Evolutionary conservation across 2,329 filamentous ascomycete species (phyloP).

Genomic region (Fusarium transvaalense): DNA sequence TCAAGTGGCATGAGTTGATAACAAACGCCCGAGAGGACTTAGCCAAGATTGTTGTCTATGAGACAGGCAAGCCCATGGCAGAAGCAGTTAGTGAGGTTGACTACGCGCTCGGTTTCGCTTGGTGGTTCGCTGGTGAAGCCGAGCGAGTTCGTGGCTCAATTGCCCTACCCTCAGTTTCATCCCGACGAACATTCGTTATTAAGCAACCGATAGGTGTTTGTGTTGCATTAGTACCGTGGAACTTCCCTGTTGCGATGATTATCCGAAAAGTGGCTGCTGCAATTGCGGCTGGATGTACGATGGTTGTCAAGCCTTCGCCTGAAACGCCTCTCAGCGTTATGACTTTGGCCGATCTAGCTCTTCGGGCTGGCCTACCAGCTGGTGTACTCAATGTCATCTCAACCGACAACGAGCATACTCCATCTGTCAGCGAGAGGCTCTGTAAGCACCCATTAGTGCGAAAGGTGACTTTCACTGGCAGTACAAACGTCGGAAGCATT

Average conservation of each 20-base stretch:
- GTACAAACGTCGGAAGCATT: slow-evolving; percentile 75
- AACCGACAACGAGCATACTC: slow-evolving; percentile 58
- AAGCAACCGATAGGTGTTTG: slow-evolving; percentile 62
- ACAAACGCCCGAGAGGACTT: no score
- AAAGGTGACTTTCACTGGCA: slow-evolving; percentile 83
- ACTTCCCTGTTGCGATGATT: slow-evolving; percentile 70
- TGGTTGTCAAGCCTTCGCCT: slow-evolving; percentile 78
- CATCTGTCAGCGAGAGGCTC: slow-evolving; percentile 58
- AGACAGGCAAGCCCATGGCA: slow-evolving; percentile 60
- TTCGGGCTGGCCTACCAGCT: slow-evolving; percentile 78
- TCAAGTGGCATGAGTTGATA: no score
- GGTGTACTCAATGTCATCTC: slow-evolving; percentile 72
- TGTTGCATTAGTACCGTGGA: slow-evolving; percentile 60
- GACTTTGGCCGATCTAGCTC: slow-evolving; percentile 71
- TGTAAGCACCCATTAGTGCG: slow-evolving; percentile 59
- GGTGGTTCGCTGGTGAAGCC: slow-evolving; percentile 69
- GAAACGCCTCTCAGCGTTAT: slow-evolving; percentile 80
- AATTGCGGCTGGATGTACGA: slow-evolving; percentile 79
- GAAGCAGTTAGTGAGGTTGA: slow-evolving; percentile 68
- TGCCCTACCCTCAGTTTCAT: slow-evolving; percentile 59
- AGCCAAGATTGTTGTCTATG: no score
- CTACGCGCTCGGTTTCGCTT: slow-evolving; percentile 65
- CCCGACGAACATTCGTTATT: slow-evolving; percentile 74
- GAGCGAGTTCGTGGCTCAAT: slow-evolving; percentile 62
- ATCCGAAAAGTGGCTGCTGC: slow-evolving; percentile 63